Conservation (phyloP, 78 protist genomes). For the Cavenderia fasciculata region DNA sequence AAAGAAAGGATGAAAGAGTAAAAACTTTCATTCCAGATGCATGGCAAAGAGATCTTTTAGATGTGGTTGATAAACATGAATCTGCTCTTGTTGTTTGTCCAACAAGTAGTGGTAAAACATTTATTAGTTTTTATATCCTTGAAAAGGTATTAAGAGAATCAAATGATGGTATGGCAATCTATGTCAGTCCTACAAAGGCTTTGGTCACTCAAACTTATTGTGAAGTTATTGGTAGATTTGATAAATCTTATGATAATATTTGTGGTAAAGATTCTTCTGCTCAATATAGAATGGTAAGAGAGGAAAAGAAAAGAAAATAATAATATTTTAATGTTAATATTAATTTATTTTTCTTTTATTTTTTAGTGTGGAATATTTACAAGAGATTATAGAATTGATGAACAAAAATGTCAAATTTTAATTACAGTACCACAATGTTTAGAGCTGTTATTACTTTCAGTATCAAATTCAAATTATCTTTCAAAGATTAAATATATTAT, state of each 20-base stretch:
- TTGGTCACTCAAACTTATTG: constrained; percentile 88
- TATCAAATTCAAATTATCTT: constrained; percentile 49
- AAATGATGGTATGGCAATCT: constrained; percentile 83
- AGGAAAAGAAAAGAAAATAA: no score
- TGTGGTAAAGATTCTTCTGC: not conserved
- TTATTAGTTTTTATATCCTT: constrained; percentile 88
- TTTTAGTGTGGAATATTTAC: constrained; percentile 74
- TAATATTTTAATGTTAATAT: not conserved
- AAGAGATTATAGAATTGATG: constrained; percentile 36
- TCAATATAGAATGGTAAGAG: constrained; percentile 26
- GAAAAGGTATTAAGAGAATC: constrained; percentile 55
- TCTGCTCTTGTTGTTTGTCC: constrained; percentile 38
- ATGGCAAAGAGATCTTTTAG: not conserved
- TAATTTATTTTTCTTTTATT: no score
- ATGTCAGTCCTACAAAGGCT: constrained; percentile 92
- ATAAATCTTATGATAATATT: constrained; percentile 1
- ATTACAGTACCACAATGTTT: constrained; percentile 78
- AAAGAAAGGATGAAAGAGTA: not conserved
- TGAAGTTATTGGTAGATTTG: constrained; percentile 61
- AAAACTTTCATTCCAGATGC: not conserved
- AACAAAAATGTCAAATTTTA: constrained; percentile 72
- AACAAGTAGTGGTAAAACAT: constrained; percentile 94
- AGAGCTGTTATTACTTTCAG: constrained; percentile 57
- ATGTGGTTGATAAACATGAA: not conserved
- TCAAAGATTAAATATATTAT: constrained; percentile 82